Conservation (phyloP, 805 yeast genomes). For the Pichia occidentalis region DNA sequence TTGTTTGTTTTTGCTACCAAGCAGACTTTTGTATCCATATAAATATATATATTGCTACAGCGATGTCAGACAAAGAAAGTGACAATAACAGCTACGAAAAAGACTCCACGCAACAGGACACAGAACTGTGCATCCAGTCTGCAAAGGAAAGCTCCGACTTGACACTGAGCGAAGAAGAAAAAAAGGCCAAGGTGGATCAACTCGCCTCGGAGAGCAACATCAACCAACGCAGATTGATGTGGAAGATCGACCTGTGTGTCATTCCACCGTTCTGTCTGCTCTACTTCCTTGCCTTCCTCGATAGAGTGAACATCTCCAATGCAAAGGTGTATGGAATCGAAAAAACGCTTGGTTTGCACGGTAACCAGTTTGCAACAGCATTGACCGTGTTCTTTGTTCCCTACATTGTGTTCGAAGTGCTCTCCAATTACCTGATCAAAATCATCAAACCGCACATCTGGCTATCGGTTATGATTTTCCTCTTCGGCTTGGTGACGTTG, state of each 20-base stretch:
- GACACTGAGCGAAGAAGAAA: slow-evolving; percentile 9
- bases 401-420: slow-evolving; percentile 57
- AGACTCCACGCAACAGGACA: too few relatives aligned
- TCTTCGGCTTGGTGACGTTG: slow-evolving; percentile 56
- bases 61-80: too few relatives aligned
- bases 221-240: slow-evolving; percentile 49
- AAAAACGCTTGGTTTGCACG: slow-evolving; percentile 45
- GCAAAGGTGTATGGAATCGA: slow-evolving; percentile 69
- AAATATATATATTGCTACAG: too few relatives aligned
- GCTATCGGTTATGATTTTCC: slow-evolving; percentile 50
- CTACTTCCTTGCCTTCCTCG: slow-evolving; percentile 71
- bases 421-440: slow-evolving; percentile 58
- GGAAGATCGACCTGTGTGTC: slow-evolving; percentile 61
- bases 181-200: slow-evolving; percentile 20
- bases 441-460: slow-evolving; percentile 57
- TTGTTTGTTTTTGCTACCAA: too few relatives aligned
- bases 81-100: too few relatives aligned
- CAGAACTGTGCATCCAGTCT: too few relatives aligned
- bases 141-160: slow-evolving; percentile 2
- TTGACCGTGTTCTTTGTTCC: slow-evolving; percentile 69
- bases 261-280: slow-evolving; percentile 72
- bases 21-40: too few relatives aligned
- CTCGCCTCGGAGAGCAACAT: slow-evolving; percentile 42
- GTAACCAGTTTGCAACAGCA: slow-evolving; percentile 56
- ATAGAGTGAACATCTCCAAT: slow-evolving; percentile 76